Base-by-base conservation (phyloP, 164 flowering plant species). In the Magnolia officinalis region DNA sequence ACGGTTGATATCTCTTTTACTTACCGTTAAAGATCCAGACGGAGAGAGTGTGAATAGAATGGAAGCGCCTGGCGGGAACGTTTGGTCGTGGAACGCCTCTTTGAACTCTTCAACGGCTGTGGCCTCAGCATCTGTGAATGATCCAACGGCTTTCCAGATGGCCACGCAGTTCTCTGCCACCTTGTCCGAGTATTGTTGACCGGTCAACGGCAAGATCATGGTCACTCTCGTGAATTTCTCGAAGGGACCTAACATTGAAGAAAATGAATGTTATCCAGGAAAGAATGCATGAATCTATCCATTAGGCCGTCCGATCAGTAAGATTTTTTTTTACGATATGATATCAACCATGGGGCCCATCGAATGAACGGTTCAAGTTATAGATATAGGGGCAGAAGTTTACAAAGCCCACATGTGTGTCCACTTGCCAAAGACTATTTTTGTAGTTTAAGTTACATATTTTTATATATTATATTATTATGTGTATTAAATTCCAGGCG, bases 131-230 rank as follows among this genome's bases (percentile, higher is more conserved):
- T 93, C 95, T 0, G 87, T 87, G 85, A 85, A 90, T 18, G 74
- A 68, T 52, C 96, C 99, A 0, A 84, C 11, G 1, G 92, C 74
- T 78, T 93, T 91, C 98, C 89, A 89, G 52, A 58, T 19, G 0
- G 89, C 87, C 0, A 87, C 87, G 61, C 94, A 91, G 73, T 92
- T 95, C 86, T 95, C 97, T 2, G 85, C 49, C 69, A 93, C 99
- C 84, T 93, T 95, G 76, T 87, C 92, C 4, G 97, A 82, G 83
- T 91, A 95, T 70, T 91, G 90, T 13, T 80, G 80, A 4, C 99
- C 99, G 50, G 89, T 90, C 58, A 95, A 82, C 2, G 97, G 95
- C 84, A 87, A 72, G 69, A 93, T 87, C 88, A 83, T 85, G 0
- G 91, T 91, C 74, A 91, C 90, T 74, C 74, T 83, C 0, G 80